Conservation (phyloP, 495 filamentous ascomycete genomes). For the Xylaria castorea region DNA sequence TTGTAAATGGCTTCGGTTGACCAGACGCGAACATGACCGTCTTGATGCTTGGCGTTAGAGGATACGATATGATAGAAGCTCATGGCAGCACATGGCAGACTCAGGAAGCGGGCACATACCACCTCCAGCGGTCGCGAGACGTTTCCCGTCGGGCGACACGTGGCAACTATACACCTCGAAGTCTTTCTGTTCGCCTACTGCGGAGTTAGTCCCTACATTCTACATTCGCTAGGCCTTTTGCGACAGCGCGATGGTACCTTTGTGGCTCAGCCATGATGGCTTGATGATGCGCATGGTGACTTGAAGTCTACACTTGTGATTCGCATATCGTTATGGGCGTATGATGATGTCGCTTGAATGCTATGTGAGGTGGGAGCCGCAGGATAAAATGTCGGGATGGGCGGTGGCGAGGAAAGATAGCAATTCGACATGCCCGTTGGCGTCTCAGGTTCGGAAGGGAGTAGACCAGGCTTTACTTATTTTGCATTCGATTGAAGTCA, state of each 20-base stretch:
- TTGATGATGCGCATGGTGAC: constrained; percentile 83
- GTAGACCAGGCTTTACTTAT: background rate
- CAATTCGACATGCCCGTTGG: constrained; percentile 1
- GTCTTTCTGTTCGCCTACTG: constrained; percentile 86
- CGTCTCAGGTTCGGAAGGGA: constrained; percentile 16
- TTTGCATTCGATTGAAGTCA: constrained; percentile 16
- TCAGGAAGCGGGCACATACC: constrained; percentile 59
- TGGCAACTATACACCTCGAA: constrained; percentile 98
- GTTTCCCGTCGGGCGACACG: constrained; percentile 89
- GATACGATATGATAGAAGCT: background rate
- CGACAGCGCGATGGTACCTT: constrained; percentile 61
- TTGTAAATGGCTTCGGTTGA: constrained; percentile 92
- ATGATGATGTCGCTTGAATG: background rate
- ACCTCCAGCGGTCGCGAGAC: constrained; percentile 92
- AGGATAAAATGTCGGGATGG: background rate
- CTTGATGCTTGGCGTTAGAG: constrained; percentile 47
- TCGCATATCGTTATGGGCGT: constrained; percentile 39
- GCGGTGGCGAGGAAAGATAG: constrained; percentile 1
- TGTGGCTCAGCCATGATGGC: constrained; percentile 91
- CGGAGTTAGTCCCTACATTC: constrained; percentile 1
- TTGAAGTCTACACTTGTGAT: constrained; percentile 34
- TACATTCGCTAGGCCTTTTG: constrained; percentile 22
- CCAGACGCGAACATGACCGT: constrained; percentile 97
- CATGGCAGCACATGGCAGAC: constrained; percentile 8
- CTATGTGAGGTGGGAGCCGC: constrained; percentile 4